These are phyloP conservation scores for Colletotrichum falcatum DNA, from an alignment of 2,329 filamentous ascomycete genomes.

Conservation along the genomic window DNA sequence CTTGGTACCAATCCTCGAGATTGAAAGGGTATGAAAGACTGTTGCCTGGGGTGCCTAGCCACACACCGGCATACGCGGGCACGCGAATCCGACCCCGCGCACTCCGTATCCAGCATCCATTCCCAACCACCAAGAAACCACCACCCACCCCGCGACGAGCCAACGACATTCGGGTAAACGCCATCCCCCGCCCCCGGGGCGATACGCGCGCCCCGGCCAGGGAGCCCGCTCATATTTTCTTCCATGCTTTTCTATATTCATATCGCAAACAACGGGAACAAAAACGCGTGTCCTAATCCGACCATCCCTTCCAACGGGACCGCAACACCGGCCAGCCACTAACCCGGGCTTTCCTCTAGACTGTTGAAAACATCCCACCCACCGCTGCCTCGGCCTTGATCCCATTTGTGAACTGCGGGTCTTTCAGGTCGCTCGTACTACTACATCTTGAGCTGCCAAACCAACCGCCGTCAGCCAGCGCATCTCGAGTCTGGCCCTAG, in stretches of 20 bases:
- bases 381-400: conserved; percentile 9
- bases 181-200: neutral
- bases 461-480: conserved; percentile 1
- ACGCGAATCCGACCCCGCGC: conserved; percentile 32
- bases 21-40: neutral
- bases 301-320: neutral
- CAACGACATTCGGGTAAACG: conserved; percentile 6
- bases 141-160: conserved; percentile 13
- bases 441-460: conserved; percentile 14
- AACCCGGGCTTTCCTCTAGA: conserved; percentile 17
- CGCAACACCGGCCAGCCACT: conserved; percentile 19
- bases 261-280: conserved; percentile 31
- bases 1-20: neutral
- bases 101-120: conserved; percentile 22
- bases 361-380: conserved; percentile 14
- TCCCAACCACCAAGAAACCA: conserved; percentile 36
- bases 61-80: conserved; percentile 29
- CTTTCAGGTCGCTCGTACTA: conserved; percentile 34
- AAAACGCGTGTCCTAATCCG: conserved; percentile 8
- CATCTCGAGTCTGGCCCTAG: neutral
- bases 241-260: conserved; percentile 13
- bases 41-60: conserved; percentile 25
- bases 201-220: conserved; percentile 7
- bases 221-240: conserved; percentile 20
- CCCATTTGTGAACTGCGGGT: conserved; percentile 22